Conservation (phyloP, 768 basidiomycete genomes). For the Lactarius sp. region DNA sequence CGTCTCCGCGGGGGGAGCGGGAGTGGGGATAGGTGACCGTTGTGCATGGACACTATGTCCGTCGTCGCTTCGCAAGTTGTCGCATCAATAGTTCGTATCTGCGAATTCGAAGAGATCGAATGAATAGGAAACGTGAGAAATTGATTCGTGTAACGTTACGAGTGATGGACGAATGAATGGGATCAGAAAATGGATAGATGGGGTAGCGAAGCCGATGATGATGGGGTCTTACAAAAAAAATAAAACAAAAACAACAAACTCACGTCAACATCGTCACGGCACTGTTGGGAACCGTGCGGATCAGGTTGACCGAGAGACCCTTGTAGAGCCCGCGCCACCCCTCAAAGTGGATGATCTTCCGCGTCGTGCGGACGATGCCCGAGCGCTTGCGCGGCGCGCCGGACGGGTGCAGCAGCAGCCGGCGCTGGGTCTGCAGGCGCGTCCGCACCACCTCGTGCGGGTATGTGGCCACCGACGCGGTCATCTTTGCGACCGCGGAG, state of each 20-base stretch:
- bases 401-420: constrained; percentile 38
- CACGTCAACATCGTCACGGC: constrained; percentile 95
- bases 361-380: constrained; percentile 67
- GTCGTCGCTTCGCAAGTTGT: constrained; percentile 19
- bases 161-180: not conserved
- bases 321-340: constrained; percentile 90
- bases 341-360: constrained; percentile 70
- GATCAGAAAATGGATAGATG: not conserved
- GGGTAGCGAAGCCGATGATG: not conserved
- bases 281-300: constrained; percentile 93
- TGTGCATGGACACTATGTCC: constrained; percentile 11
- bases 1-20: not conserved
- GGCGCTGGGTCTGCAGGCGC: constrained; percentile 83
- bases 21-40: not conserved
- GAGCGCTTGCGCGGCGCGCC: constrained; percentile 58
- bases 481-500: constrained; percentile 93
- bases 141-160: not conserved
- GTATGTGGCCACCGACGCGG: constrained; percentile 91
- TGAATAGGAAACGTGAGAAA: too few species aligned
- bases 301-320: constrained; percentile 88
- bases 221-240: too few species aligned
- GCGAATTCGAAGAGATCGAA: not conserved
- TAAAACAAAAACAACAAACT: constrained; percentile 28
- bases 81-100: constrained; percentile 45
- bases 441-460: constrained; percentile 99